A percentile compares a stretch with the other conserved stretches of the same genome.
Evolutionary conservation across 768 basidiomycete species (phyloP).

Genomic region (Mycena chlorophos): DNA sequence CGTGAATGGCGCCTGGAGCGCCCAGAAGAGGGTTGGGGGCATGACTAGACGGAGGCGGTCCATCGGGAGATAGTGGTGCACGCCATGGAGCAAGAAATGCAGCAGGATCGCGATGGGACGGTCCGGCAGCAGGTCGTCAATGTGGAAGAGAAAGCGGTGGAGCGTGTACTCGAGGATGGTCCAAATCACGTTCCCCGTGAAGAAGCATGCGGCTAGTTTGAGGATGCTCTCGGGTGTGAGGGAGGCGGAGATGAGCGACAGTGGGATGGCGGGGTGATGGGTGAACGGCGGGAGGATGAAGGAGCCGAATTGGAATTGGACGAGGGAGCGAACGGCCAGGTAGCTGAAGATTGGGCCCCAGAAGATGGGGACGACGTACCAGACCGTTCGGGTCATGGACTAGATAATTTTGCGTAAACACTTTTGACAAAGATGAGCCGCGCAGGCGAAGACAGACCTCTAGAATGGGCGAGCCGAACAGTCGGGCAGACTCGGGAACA

Average conservation of each 20-base stretch:
- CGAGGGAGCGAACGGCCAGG: conserved; percentile 76
- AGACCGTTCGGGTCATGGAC: conserved; percentile 82
- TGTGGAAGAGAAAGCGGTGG: conserved; percentile 97
- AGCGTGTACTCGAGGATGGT: conserved; percentile 90
- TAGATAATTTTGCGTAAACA: conserved; percentile 32
- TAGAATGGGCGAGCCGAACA: conserved; percentile 80
- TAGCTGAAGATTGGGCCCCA: conserved; percentile 88
- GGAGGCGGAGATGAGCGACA: conserved; percentile 47
- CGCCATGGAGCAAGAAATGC: conserved; percentile 92
- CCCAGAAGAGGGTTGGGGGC: conserved; percentile 84
- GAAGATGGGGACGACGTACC: conserved; percentile 90
- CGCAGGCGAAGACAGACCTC: conserved; percentile 53
- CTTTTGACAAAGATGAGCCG: no score
- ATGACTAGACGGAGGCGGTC: conserved; percentile 93
- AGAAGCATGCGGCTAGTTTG: conserved; percentile 68
- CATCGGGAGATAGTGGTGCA: conserved; percentile 98
- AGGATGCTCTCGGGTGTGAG: conserved; percentile 47
- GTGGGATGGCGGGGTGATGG: conserved; percentile 54
- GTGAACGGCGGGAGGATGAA: conserved; percentile 64
- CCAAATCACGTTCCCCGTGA: conserved; percentile 88
- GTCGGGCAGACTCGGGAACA: conserved; percentile 74
- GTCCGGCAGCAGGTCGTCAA: conserved; percentile 88
- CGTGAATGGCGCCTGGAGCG: conserved; percentile 84
- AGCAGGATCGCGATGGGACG: conserved; percentile 72
- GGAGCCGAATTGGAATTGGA: conserved; percentile 63